Evolutionary conservation across 2,329 filamentous ascomycete species (phyloP).

Genomic region (Sordariomycetes sp.): DNA sequence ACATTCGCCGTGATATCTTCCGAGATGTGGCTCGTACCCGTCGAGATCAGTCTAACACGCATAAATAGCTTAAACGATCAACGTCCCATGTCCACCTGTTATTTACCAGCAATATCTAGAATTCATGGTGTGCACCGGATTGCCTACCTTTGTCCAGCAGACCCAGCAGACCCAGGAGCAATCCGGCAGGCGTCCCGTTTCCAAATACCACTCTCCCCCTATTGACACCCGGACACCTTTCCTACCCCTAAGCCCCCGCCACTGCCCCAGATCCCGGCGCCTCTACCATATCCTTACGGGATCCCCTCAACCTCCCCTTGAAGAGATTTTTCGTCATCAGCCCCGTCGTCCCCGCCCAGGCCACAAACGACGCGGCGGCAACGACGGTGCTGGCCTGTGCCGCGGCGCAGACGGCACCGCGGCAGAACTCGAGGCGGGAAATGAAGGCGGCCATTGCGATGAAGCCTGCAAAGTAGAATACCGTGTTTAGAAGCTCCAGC

Average conservation of each 20-base stretch:
- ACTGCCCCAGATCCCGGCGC: not conserved
- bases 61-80: no score
- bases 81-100: no score
- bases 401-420: slow-evolving; percentile 40
- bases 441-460: slow-evolving; percentile 45
- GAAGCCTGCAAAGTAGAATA: slow-evolving; percentile 48
- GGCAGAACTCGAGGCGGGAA: slow-evolving; percentile 39
- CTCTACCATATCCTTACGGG: not conserved
- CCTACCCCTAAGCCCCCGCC: not conserved
- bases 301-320: slow-evolving; percentile 4
- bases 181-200: no score
- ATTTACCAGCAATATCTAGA: no score
- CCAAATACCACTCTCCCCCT: not conserved
- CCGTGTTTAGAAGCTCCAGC: slow-evolving; percentile 35
- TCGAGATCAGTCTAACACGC: no score
- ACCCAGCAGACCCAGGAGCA: no score
- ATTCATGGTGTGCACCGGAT: no score
- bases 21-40: no score
- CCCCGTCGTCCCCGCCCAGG: slow-evolving; percentile 36
- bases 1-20: no score
- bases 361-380: slow-evolving; percentile 35
- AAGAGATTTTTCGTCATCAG: slow-evolving; percentile 33
- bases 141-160: no score
- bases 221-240: not conserved
- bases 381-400: slow-evolving; percentile 41